Conservation (phyloP, 2,329 filamentous ascomycete species). For the Sporothrix pseudoabietina region DNA sequence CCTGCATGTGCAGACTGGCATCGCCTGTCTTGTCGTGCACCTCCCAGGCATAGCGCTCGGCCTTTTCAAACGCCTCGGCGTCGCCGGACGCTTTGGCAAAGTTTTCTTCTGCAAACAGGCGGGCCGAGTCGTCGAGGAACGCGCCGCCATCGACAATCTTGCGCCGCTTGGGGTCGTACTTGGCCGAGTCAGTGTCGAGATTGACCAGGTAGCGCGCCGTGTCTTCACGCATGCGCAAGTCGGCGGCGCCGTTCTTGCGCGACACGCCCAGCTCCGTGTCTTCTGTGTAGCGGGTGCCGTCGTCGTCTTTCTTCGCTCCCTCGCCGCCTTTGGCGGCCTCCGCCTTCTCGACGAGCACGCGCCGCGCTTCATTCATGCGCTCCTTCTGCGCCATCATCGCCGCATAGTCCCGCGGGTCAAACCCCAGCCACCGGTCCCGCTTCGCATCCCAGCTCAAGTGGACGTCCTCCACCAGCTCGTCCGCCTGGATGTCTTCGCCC, state of each 20-base stretch:
- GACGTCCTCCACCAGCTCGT: constrained; percentile 83
- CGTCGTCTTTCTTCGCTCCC: not conserved
- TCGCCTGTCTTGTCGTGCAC: constrained; percentile 80
- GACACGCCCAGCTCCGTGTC: constrained; percentile 96
- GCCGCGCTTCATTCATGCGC: constrained; percentile 75
- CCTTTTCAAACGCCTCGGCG: constrained; percentile 86
- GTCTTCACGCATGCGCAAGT: constrained; percentile 90
- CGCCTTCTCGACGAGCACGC: constrained; percentile 52
- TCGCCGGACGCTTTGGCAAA: constrained; percentile 89
- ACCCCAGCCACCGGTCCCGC: constrained; percentile 97
- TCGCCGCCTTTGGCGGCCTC: constrained; percentile 44
- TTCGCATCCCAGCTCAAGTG: constrained; percentile 95
- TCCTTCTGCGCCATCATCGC: constrained; percentile 88
- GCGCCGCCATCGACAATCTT: constrained; percentile 86
- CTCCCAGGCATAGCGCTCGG: constrained; percentile 92
- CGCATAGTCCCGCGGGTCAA: constrained; percentile 83
- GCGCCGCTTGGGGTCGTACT: constrained; percentile 95
- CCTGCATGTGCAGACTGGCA: constrained; percentile 85
- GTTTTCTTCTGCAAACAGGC: constrained; percentile 87
- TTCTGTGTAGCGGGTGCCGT: constrained; percentile 67
- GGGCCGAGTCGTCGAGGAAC: constrained; percentile 75
- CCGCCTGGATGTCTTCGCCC: constrained; percentile 88
- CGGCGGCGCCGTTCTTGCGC: constrained; percentile 85
- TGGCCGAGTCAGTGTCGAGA: constrained; percentile 91
- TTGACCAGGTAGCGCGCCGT: constrained; percentile 97